Evolutionary conservation across 2,329 filamentous ascomycete genomes (phyloP).

Genomic region (Huntiella savannae): DNA sequence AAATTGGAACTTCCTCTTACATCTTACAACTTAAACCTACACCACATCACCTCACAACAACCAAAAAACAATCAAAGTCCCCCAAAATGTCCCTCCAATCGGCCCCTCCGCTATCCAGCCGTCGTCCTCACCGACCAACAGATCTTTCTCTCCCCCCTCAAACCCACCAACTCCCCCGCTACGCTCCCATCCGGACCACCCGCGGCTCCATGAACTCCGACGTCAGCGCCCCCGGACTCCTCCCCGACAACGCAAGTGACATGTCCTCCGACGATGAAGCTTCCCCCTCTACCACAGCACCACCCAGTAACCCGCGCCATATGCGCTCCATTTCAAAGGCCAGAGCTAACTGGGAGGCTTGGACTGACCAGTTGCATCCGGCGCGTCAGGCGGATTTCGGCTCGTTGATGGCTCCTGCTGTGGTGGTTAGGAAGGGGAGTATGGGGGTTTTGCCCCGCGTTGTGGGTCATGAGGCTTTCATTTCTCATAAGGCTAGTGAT

Average conservation of each 20-base stretch:
- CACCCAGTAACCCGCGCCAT: slow-evolving; percentile 5
- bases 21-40: not conserved
- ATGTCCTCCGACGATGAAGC: slow-evolving; percentile 31
- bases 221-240: slow-evolving; percentile 27
- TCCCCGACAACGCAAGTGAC: slow-evolving; percentile 32
- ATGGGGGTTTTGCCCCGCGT: slow-evolving; percentile 2
- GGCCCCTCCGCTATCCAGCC: not conserved
- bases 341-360: too few relatives aligned
- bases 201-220: slow-evolving; percentile 28
- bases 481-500: slow-evolving; percentile 10
- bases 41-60: not conserved
- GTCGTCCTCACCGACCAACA: slow-evolving; percentile 8
- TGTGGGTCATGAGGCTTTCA: slow-evolving; percentile 10
- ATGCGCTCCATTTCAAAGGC: too few relatives aligned
- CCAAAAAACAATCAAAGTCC: slow-evolving; percentile 7
- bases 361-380: too few relatives aligned
- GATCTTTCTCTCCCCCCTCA: slow-evolving; percentile 4
- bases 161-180: slow-evolving; percentile 8
- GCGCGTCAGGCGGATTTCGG: too few relatives aligned
- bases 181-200: slow-evolving; percentile 14
- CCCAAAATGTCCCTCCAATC: slow-evolving; percentile 4
- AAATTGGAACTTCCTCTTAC: not conserved
- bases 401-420: slow-evolving; percentile 16
- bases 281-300: slow-evolving; percentile 25
- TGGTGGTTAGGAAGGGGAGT: slow-evolving; percentile 2